Percentiles rank a stretch among this genome's conserved stretches.
phyloP scores from a whole-genome alignment of 345 rosid species.

The Eucalyptus regnans region DNA sequence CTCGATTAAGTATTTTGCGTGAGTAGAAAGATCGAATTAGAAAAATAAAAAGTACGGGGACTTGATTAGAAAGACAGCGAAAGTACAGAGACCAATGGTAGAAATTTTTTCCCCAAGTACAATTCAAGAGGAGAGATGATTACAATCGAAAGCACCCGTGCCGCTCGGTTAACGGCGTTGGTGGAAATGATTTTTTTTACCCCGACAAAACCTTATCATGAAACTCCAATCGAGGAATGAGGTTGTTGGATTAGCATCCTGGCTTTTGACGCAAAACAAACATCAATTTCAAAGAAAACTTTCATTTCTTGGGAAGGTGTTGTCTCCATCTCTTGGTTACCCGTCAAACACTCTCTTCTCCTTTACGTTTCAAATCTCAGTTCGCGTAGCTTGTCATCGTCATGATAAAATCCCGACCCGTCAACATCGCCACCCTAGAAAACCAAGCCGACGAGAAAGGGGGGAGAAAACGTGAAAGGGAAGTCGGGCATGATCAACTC shows the following conservation, averaged over 20 bases:
- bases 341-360: neutral
- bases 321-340: neutral
- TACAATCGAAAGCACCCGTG: neutral
- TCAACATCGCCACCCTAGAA: neutral
- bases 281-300: neutral
- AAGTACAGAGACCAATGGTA: accelerated
- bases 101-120: neutral
- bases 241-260: neutral
- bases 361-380: neutral
- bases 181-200: neutral
- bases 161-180: neutral
- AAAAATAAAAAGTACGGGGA: neutral
- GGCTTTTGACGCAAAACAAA: neutral
- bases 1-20: neutral
- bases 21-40: neutral
- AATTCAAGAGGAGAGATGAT: neutral
- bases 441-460: neutral
- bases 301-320: neutral
- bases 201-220: neutral
- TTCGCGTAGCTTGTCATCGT: neutral
- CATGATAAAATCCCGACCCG: neutral
- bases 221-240: neutral
- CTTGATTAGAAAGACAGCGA: neutral
- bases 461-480: neutral
- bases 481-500: neutral